Evolutionary conservation across 192 early-diverging fungal genomes (phyloP), one percentile per base, ranked within the genome.

Genomic region (Spizellomyces punctatus): DNA sequence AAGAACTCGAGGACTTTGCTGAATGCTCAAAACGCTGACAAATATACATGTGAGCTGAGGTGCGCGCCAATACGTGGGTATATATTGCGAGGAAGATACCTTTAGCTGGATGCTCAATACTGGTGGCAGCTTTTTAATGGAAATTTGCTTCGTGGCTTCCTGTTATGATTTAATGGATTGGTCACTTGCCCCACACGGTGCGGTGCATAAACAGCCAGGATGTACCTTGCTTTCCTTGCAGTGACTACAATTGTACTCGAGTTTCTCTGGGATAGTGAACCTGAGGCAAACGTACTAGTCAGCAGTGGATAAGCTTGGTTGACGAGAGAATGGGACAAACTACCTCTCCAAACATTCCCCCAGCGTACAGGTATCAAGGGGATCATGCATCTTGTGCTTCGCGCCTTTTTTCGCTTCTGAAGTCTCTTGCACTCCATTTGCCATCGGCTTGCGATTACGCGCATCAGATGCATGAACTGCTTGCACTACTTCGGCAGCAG

Each of bases 71-170:
- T 12, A 12, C 46, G n/a, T 69, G 36, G 27, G 27, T 62, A n/a
- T 10, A 46, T 58, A 47, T 45, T 60, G 52, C 6, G 56, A 69
- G 2, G 16, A 42, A 0, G 8, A 27, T 78, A 87, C 90, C 84
- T 98, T 98, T 10, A 98, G 80, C 74, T 98, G 96, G 57, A 98
- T 91, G 45, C 92, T 87, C 60, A 98, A 81, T 5, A 97, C 92
- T 2, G 94, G 92, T 7, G 96, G 95, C 46, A 96, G 78, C 60
- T 84, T 78, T 60, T 94, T 94, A 16, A 98, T 71, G 1, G 93
- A 92, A 14, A 98, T 81, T 71, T 94, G 94, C 82, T 98, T 98
- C 36, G 88, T 89, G 1, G 93, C 94, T 46, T 88, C 88, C 69
- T 87, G 76, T 19, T 75, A 72, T 19, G 77, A 79, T 16, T 54